These are phyloP conservation scores for Phytopythium montanum DNA, from an alignment of 352 stramenopile genomes.

Conservation along the genomic window DNA sequence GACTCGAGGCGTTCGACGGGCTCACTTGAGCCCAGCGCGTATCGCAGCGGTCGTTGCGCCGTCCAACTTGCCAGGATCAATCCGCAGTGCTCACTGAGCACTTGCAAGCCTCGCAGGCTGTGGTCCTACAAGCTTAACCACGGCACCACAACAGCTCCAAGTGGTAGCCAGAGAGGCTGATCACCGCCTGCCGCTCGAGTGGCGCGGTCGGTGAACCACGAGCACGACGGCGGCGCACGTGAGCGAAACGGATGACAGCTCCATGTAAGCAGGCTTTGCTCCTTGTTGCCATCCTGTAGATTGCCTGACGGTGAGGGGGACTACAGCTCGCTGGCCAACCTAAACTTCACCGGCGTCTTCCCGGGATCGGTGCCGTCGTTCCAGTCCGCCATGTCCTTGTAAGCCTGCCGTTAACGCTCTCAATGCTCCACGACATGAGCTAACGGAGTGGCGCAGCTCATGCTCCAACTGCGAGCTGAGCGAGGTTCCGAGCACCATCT, in stretches of 20 bases:
- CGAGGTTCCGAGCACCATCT: slow-evolving; percentile 27
- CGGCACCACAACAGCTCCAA: neutral
- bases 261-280: neutral
- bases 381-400: slow-evolving; percentile 7
- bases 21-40: neutral
- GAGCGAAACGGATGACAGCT: slow-evolving; percentile 4
- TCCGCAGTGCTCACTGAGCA: neutral
- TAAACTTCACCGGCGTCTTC: slow-evolving; percentile 9
- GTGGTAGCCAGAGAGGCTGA: neutral
- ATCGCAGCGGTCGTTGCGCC: neutral
- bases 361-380: slow-evolving; percentile 5
- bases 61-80: neutral
- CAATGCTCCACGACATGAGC: neutral
- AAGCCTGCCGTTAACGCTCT: neutral
- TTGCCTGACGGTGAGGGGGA: neutral
- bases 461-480: slow-evolving; percentile 37
- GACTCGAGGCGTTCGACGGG: neutral
- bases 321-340: slow-evolving; percentile 7
- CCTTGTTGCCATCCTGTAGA: neutral
- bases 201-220: neutral
- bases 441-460: slow-evolving; percentile 11
- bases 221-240: slow-evolving; percentile 1
- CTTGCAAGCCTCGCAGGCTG: no score
- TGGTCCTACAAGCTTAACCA: neutral
- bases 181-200: neutral